phyloP scores from a whole-genome alignment of 208 protist genomes.

The Trypanosomatidae sp. region DNA sequence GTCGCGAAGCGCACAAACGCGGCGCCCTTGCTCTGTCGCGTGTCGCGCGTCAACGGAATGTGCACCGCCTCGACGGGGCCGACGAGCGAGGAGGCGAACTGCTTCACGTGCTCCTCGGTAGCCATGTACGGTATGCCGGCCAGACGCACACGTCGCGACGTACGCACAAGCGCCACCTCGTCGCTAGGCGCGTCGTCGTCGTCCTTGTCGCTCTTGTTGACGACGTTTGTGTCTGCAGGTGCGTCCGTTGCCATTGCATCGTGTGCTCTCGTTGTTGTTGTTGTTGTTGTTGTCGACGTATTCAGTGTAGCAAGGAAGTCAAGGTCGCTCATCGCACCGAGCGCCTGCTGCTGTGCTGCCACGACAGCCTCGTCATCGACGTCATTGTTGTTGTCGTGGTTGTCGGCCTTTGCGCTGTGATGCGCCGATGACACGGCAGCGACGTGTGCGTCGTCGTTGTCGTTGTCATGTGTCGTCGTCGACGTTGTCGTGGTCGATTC shows the following conservation, averaged over 20 bases:
- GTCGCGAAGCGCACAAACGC: conserved; percentile 86
- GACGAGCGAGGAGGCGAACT: conserved; percentile 77
- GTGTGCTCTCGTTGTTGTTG: conserved; percentile 1
- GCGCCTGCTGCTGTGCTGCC: conserved; percentile 37
- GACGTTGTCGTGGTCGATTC: not conserved
- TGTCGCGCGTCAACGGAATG: conserved; percentile 90
- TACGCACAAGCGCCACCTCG: conserved; percentile 27
- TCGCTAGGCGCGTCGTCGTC: not conserved
- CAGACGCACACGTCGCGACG: conserved; percentile 89
- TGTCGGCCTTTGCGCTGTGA: no score
- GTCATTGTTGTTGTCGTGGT: conserved; percentile 1
- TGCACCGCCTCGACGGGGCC: conserved; percentile 87
- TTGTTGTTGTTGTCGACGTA: no score
- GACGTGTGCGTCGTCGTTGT: not conserved
- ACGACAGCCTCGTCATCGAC: conserved; percentile 7
- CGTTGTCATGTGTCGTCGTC: not conserved
- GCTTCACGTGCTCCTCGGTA: conserved; percentile 90
- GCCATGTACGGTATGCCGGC: conserved; percentile 92
- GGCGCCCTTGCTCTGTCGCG: conserved; percentile 86
- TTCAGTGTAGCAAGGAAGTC: conserved; percentile 50
- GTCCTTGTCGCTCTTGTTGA: not conserved
- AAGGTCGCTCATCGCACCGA: conserved; percentile 63
- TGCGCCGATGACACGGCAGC: no score
- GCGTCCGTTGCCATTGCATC: not conserved
- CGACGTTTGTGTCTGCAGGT: not conserved